Evolutionary conservation across 2,329 filamentous ascomycete species (phyloP).

Genomic region (Sporothrix mexicana): DNA sequence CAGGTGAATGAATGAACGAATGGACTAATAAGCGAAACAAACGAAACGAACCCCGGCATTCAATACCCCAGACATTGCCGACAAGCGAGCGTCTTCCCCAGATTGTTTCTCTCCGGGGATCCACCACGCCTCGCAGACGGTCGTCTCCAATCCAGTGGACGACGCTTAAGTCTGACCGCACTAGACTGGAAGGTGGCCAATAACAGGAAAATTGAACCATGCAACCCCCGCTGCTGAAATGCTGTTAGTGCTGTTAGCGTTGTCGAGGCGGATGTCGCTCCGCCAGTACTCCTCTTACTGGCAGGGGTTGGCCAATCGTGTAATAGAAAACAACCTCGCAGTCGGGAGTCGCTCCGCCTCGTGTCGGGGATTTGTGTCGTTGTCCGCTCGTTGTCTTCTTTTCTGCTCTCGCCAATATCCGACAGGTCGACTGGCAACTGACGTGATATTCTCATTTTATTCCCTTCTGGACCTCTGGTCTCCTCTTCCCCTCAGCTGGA

Average conservation of each 20-base stretch:
- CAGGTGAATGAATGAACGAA: too few relatives aligned
- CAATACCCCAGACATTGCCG: too few relatives aligned
- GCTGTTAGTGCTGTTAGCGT: not conserved
- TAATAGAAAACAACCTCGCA: not conserved
- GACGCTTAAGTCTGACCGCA: not conserved
- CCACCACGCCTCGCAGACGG: too few relatives aligned
- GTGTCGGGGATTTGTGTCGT: too few relatives aligned
- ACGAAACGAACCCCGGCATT: too few relatives aligned
- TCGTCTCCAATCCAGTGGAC: too few relatives aligned
- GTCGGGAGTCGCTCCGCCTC: not conserved
- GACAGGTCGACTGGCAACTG: too few relatives aligned
- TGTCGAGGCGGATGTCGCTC: not conserved
- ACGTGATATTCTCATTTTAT: too few relatives aligned
- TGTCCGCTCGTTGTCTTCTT: too few relatives aligned
- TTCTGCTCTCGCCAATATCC: too few relatives aligned
- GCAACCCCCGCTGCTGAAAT: not conserved
- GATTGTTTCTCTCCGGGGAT: not conserved
- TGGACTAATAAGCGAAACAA: too few relatives aligned
- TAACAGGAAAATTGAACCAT: not conserved
- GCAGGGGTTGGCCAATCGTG: not conserved
- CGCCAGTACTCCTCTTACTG: not conserved
- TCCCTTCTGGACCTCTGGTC: too few relatives aligned
- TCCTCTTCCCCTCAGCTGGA: not conserved
- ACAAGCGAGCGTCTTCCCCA: not conserved
- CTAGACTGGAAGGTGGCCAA: not conserved